Evolutionary conservation across 2,329 filamentous ascomycete species (phyloP).

Genomic region (Cladophialophora yegresii): DNA sequence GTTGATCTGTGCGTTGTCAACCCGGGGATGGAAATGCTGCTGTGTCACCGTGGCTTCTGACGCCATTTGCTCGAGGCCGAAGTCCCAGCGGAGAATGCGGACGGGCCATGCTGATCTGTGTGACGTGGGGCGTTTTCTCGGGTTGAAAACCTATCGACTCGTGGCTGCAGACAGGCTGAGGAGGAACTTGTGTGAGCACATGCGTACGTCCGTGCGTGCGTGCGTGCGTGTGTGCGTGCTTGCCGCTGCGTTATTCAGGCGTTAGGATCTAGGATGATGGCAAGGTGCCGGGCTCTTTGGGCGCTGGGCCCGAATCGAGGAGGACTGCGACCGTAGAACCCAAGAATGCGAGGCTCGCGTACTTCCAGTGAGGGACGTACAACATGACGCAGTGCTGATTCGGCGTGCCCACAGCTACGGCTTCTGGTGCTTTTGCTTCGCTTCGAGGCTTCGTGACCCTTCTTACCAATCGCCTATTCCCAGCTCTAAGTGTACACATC

Average conservation of each 20-base stretch:
- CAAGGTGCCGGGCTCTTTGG: neutral
- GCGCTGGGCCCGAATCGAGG: neutral
- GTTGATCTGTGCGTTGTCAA: neutral
- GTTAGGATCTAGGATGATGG: neutral
- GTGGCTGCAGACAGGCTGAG: neutral
- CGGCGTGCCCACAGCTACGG: neutral
- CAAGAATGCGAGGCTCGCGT: neutral
- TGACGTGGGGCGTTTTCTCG: too few relatives aligned
- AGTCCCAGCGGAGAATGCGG: neutral
- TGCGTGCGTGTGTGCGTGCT: too few relatives aligned
- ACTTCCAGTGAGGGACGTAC: neutral
- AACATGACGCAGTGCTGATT: neutral
- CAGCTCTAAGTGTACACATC: neutral
- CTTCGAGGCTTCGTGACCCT: neutral
- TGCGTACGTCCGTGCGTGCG: neutral
- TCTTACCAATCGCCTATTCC: neutral
- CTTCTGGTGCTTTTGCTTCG: neutral
- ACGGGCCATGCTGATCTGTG: neutral
- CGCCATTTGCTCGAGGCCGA: neutral
- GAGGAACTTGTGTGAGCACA: neutral
- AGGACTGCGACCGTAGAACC: neutral
- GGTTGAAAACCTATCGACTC: neutral
- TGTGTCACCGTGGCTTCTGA: slow-evolving; percentile 3
- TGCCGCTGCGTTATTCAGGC: neutral
- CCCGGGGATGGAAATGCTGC: slow-evolving; percentile 8